Conservation (phyloP, 2,329 filamentous ascomycete genomes). For the Aphanocladium album region DNA sequence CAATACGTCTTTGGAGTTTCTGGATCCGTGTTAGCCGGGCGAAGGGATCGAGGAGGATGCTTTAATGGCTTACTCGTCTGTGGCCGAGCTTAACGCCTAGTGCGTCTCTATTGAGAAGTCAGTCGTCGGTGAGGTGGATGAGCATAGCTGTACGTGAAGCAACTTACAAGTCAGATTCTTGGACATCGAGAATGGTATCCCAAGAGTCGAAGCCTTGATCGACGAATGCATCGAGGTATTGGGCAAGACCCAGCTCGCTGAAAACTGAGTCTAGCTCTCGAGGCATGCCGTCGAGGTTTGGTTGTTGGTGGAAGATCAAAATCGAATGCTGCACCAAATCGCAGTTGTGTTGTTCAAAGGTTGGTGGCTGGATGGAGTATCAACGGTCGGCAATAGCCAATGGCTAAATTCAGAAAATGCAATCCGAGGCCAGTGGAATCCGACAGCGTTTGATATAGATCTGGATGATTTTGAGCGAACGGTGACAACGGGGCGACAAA, state of each 20-base stretch:
- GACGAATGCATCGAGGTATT: slow-evolving; percentile 68
- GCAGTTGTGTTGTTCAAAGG: not conserved
- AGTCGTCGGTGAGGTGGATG: not conserved
- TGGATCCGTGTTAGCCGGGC: slow-evolving; percentile 28
- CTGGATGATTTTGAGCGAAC: not conserved
- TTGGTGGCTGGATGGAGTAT: not conserved
- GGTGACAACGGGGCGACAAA: not conserved
- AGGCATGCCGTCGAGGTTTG: slow-evolving; percentile 37
- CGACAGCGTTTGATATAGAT: not conserved
- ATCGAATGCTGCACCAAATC: not conserved
- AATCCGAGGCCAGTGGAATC: not conserved
- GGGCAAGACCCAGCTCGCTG: slow-evolving; percentile 69
- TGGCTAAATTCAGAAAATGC: not conserved
- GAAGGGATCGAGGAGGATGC: slow-evolving; percentile 13
- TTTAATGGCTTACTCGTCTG: slow-evolving; percentile 56
- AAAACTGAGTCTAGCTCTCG: slow-evolving; percentile 60
- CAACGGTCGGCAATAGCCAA: slow-evolving; percentile 7
- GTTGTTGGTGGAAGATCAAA: not conserved
- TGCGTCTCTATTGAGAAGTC: slow-evolving; percentile 50
- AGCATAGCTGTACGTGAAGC: slow-evolving; percentile 28
- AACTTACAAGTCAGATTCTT: slow-evolving; percentile 79
- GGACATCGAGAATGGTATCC: slow-evolving; percentile 79
- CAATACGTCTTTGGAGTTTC: slow-evolving; percentile 81
- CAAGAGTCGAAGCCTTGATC: slow-evolving; percentile 81
- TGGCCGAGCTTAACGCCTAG: slow-evolving; percentile 77